Conservation (phyloP, 768 basidiomycete species). For the Podaxis carcinomalis region DNA sequence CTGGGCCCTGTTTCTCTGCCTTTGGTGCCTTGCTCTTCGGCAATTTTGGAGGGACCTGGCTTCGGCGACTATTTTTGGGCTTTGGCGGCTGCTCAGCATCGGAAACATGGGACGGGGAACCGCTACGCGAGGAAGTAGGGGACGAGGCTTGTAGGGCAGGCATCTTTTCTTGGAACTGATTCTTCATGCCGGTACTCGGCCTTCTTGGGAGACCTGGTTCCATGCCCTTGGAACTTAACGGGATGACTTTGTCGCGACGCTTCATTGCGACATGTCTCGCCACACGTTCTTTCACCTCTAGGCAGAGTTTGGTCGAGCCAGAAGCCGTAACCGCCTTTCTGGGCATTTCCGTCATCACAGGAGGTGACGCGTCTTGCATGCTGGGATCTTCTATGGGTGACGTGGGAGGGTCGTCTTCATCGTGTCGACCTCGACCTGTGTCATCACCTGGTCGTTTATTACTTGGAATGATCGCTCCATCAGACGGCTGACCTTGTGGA, state of each 20-base stretch:
- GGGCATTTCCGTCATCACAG: constrained; percentile 2
- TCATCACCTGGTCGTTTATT: background rate
- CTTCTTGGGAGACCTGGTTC: constrained; percentile 10
- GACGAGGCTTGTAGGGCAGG: constrained; percentile 9
- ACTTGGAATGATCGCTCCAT: background rate
- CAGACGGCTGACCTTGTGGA: background rate
- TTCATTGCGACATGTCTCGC: constrained; percentile 26
- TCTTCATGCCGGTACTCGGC: constrained; percentile 14
- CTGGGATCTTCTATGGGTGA: constrained; percentile 32
- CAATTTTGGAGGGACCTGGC: constrained; percentile 9
- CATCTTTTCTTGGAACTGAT: constrained; percentile 21
- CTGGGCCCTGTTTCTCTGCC: constrained; percentile 35
- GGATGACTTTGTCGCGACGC: constrained; percentile 26
- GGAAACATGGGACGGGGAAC: constrained; percentile 1
- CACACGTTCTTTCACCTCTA: constrained; percentile 31
- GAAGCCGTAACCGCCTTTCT: constrained; percentile 15
- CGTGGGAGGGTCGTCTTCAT: constrained; percentile 18
- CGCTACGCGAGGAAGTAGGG: background rate
- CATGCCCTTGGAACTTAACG: constrained; percentile 16
- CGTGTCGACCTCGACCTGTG: background rate
- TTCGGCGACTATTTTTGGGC: background rate
- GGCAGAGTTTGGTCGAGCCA: constrained; percentile 25
- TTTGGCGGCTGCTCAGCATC: constrained; percentile 16
- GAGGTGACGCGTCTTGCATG: constrained; percentile 2
- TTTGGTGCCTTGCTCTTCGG: constrained; percentile 19